Percentiles rank a stretch among this genome's conserved stretches.
Evolutionary conservation across 2,329 filamentous ascomycete species (phyloP).

Genomic region (Alternaria hordeiaustralica): DNA sequence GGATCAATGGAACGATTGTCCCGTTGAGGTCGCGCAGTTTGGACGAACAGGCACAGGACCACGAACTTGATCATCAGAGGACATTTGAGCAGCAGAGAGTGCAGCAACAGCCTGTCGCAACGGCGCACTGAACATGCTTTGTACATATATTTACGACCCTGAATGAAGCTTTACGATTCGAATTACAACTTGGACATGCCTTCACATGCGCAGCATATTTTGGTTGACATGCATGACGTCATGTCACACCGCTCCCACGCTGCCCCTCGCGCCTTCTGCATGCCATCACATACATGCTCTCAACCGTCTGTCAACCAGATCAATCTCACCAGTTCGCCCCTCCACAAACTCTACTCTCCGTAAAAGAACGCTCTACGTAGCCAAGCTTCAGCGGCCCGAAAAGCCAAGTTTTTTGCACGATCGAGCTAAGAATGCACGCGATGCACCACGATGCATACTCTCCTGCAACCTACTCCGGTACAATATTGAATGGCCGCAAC

Average conservation of each 20-base stretch:
- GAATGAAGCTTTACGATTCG: background rate
- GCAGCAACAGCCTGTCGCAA: background rate
- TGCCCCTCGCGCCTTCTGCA: background rate
- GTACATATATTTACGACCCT: background rate
- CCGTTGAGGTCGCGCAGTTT: background rate
- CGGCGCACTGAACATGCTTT: background rate
- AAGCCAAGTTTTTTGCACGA: background rate
- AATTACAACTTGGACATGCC: background rate
- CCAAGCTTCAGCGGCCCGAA: background rate
- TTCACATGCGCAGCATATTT: background rate
- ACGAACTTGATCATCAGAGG: background rate
- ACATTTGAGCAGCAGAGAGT: background rate
- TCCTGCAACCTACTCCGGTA: background rate
- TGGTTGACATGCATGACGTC: background rate
- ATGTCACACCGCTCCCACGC: background rate
- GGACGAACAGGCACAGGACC: background rate
- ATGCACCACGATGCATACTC: background rate
- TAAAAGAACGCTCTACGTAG: background rate
- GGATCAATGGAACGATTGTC: conserved; percentile 19
- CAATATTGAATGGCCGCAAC: background rate
- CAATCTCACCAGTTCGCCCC: accelerated
- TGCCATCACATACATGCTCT: background rate
- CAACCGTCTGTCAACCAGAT: background rate
- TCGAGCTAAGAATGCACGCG: background rate
- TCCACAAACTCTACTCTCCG: background rate